These are phyloP conservation scores for Sporisorium graminicola DNA, from an alignment of 1,284 basidiomycete species.

Conservation along the genomic window DNA sequence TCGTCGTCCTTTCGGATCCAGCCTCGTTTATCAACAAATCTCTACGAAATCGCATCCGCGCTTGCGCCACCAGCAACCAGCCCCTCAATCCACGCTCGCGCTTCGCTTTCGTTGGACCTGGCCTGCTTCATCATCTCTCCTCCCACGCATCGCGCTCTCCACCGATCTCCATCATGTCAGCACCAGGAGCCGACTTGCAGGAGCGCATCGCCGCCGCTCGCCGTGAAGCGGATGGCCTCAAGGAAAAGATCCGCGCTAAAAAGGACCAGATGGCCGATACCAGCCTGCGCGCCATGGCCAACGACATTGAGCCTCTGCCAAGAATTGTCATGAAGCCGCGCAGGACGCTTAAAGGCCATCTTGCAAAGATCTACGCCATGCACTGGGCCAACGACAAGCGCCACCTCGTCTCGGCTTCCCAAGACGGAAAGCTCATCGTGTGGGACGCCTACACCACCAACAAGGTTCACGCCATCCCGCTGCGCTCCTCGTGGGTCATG, in stretches of 20 bases:
- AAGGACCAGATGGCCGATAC: conserved; percentile 96
- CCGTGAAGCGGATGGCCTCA: conserved; percentile 93
- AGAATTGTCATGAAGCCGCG: conserved; percentile 95
- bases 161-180: conserved; percentile 33
- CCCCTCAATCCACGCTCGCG: too few relatives aligned
- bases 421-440: conserved; percentile 98
- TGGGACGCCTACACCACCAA: conserved; percentile 99
- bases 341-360: conserved; percentile 92
- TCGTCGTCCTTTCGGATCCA: not conserved
- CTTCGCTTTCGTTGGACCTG: too few relatives aligned
- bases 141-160: not conserved
- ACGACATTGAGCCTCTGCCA: conserved; percentile 92
- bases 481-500: conserved; percentile 99
- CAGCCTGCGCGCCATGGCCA: conserved; percentile 93
- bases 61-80: not conserved
- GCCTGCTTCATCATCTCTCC: too few relatives aligned
- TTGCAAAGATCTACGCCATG: conserved; percentile 99
- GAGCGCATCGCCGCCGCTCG: conserved; percentile 88
- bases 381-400: conserved; percentile 97
- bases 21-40: not conserved
- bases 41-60: not conserved
- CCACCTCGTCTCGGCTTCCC: conserved; percentile 97
- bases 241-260: conserved; percentile 95
- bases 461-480: conserved; percentile 98
- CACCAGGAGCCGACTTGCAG: conserved; percentile 67